Percentiles rank a stretch among this genome's conserved stretches.
Evolutionary conservation across 768 basidiomycete species (phyloP).

Genomic region (Podaxis sp.): DNA sequence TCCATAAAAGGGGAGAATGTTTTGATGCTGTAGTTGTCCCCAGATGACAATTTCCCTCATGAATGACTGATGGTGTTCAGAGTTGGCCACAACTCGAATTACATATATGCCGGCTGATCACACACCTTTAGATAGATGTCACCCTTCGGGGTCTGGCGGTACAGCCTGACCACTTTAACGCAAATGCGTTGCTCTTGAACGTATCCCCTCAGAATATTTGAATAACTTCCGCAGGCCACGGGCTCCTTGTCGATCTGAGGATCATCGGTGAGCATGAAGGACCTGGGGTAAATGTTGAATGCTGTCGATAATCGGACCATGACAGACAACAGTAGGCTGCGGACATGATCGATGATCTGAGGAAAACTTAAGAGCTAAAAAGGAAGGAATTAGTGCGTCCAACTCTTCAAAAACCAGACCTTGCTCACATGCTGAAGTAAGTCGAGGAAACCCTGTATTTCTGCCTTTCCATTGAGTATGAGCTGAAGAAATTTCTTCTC

Average conservation of each 20-base stretch:
- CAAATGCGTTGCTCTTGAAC: conserved; percentile 19
- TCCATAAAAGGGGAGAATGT: conserved; percentile 13
- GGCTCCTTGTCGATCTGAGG: conserved; percentile 13
- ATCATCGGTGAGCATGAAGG: conserved; percentile 18
- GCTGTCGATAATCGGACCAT: conserved; percentile 18
- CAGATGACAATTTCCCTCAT: conserved; percentile 10
- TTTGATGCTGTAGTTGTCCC: conserved; percentile 10
- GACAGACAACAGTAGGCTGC: neutral
- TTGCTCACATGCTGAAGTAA: too few relatives aligned
- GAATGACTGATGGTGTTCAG: neutral
- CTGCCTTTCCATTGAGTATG: too few relatives aligned
- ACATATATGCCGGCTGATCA: neutral
- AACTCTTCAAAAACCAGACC: too few relatives aligned
- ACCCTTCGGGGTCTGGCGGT: conserved; percentile 11
- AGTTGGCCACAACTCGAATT: neutral
- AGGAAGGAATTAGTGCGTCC: too few relatives aligned
- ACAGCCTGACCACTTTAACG: conserved; percentile 23
- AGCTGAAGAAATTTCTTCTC: too few relatives aligned
- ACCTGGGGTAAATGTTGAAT: conserved; percentile 23
- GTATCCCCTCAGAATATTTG: conserved; percentile 23
- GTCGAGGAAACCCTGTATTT: too few relatives aligned
- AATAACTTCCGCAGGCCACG: conserved; percentile 20
- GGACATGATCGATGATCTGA: neutral
- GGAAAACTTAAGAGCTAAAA: neutral
- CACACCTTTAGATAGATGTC: conserved; percentile 1